Evolutionary conservation across 768 basidiomycete genomes (phyloP).

Genomic region (Rhizopogon sp.): DNA sequence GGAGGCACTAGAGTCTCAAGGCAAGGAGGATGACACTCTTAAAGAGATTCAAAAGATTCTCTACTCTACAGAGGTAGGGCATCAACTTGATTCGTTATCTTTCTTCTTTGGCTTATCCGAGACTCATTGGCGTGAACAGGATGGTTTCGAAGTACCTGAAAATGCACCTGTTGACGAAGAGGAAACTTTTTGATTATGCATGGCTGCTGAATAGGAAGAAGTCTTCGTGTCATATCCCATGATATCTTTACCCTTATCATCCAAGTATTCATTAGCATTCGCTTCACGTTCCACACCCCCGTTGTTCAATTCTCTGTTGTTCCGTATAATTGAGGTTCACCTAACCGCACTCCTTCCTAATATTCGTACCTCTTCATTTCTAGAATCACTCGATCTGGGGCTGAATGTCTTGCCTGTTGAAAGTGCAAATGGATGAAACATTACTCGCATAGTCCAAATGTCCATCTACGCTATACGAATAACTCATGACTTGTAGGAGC

Average conservation of each 20-base stretch:
- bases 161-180: conserved; percentile 61
- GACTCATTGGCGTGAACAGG: conserved; percentile 40
- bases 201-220: conserved; percentile 6
- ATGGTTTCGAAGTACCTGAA: conserved; percentile 91
- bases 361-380: conserved; percentile 23
- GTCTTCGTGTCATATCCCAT: conserved; percentile 7
- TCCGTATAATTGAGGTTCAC: conserved; percentile 12
- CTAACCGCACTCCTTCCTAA: conserved; percentile 16
- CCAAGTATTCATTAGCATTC: conserved; percentile 10
- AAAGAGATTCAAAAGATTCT: conserved; percentile 86
- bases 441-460: too few species aligned
- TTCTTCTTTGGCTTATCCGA: conserved; percentile 6
- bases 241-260: conserved; percentile 10
- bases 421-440: too few species aligned
- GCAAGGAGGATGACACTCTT: conserved; percentile 56
- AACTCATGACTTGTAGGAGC: too few species aligned
- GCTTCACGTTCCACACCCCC: neutral
- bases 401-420: too few species aligned
- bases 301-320: conserved; percentile 6
- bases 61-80: conserved; percentile 87
- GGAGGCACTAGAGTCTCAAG: conserved; percentile 54
- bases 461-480: too few species aligned
- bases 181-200: conserved; percentile 59
- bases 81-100: neutral
- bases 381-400: neutral